Evolutionary conservation across 1,139 yeast species (phyloP), one percentile per base, ranked within the genome.

Genomic region (Hyphopichia pseudoburtonii): DNA sequence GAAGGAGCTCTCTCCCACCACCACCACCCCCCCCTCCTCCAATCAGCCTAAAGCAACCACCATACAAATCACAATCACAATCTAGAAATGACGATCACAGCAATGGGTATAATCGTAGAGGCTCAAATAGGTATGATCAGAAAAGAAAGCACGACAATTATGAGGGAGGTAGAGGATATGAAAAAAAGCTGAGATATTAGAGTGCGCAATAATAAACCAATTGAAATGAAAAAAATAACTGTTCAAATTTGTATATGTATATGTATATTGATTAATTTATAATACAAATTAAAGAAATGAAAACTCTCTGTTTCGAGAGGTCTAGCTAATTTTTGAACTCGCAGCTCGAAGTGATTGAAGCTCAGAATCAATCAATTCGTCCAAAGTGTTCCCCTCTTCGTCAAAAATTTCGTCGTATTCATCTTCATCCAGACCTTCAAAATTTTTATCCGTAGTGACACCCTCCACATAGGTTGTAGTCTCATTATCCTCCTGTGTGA

Each of bases 111-210:
- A 34, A 40, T 15, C 37, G 37, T 22, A 41, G 45, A 35, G 16
- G 32, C 5, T 16, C 17, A 12, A 28, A 35, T 12, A 34, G 44
- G 30, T 39, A 39, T 32, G 50, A 45, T 30, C 48, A 48, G 26
- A 64, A 66, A 37, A 52, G 72, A 46, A 59, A 54, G 37, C 46
- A 48, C 34, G 66, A 60, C 18, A 38, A 44, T 25, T 50, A 47
- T 29, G 44, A 44, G 22, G 46, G 52, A 30, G 56, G 58, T 22
- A 46, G 70, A 35, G 57, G 56, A 4, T 57, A 60, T 41, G 69
- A 63, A 26, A 67, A 67, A 45, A 64, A 60, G 43, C 56, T 53
- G 33, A 62, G 62, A 39, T 57, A 64, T 42, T 57, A 44, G 25
- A 12, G 7, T 11, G 16, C 3, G n/a, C 24, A 30, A 14, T 21